Evolutionary conservation across 2,329 filamentous ascomycete species (phyloP).

Genomic region (Phaeophleospora eucalypticola): DNA sequence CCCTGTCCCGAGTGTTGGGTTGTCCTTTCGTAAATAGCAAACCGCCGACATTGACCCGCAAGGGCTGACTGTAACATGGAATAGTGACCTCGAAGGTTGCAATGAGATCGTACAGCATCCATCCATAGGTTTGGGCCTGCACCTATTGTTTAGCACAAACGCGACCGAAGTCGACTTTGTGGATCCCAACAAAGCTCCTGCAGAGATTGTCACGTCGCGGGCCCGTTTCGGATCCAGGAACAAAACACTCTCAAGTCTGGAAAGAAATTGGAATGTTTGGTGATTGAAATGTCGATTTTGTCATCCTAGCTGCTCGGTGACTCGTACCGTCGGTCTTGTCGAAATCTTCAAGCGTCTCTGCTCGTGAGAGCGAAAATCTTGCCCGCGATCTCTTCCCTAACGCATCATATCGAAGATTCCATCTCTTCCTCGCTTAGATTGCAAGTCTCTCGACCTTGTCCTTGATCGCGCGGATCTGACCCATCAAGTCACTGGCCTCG

Average conservation of each 20-base stretch:
- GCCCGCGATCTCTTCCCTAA: neutral
- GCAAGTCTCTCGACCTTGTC: slow-evolving; percentile 94
- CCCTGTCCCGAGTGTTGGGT: neutral
- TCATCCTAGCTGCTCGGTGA: neutral
- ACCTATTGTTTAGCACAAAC: too few relatives aligned
- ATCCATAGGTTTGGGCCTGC: too few relatives aligned
- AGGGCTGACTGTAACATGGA: neutral
- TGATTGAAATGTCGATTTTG: neutral
- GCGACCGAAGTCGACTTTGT: too few relatives aligned
- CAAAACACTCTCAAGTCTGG: too few relatives aligned
- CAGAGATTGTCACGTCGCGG: too few relatives aligned
- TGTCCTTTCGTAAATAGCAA: neutral
- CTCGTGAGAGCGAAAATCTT: neutral
- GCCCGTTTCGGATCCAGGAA: too few relatives aligned
- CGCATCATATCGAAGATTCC: neutral
- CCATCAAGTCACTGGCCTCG: slow-evolving; percentile 80
- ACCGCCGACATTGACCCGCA: neutral
- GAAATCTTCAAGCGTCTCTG: neutral
- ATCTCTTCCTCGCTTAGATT: slow-evolving; percentile 56
- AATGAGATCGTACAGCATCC: too few relatives aligned
- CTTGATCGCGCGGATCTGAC: slow-evolving; percentile 83
- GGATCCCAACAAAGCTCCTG: too few relatives aligned
- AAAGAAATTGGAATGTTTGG: too few relatives aligned
- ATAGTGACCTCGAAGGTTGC: too few relatives aligned
- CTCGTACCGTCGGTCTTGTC: neutral